Conservation (phyloP, 2,329 filamentous ascomycete genomes). For the Fusarium bactridioides region DNA sequence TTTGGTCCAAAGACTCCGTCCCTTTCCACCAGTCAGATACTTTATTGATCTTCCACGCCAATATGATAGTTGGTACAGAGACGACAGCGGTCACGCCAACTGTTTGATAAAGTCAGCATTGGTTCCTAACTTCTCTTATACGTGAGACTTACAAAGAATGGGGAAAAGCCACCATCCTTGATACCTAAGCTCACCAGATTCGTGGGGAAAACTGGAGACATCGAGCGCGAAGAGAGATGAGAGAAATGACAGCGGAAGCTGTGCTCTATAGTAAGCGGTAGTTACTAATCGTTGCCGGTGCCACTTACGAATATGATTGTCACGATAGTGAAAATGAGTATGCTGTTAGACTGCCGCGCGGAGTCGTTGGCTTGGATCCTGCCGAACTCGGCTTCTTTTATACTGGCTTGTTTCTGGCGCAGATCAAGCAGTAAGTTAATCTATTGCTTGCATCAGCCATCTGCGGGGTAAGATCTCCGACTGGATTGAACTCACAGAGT, state of each 20-base stretch:
- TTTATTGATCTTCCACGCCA: neutral
- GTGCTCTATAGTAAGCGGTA: neutral
- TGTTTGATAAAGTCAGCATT: neutral
- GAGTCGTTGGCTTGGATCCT: neutral
- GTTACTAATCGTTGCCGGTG: neutral
- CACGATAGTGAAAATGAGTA: neutral
- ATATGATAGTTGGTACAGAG: neutral
- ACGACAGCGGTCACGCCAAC: accelerated
- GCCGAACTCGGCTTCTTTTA: neutral
- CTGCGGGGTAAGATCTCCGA: accelerated
- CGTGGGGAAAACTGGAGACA: neutral
- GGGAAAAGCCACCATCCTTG: neutral
- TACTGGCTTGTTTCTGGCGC: neutral
- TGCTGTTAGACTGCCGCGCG: too few species aligned
- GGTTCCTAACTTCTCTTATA: accelerated
- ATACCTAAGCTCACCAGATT: accelerated
- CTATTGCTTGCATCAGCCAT: accelerated
- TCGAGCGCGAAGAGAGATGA: accelerated
- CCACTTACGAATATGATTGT: neutral
- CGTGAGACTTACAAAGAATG: accelerated
- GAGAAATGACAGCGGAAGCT: neutral
- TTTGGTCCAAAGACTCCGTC: accelerated
- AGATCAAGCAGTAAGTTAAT: neutral
- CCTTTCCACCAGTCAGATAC: accelerated
- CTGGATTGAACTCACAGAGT: neutral